phyloP scores from a whole-genome alignment of 257 asterid species.

The Thymus quinquecostatus region DNA sequence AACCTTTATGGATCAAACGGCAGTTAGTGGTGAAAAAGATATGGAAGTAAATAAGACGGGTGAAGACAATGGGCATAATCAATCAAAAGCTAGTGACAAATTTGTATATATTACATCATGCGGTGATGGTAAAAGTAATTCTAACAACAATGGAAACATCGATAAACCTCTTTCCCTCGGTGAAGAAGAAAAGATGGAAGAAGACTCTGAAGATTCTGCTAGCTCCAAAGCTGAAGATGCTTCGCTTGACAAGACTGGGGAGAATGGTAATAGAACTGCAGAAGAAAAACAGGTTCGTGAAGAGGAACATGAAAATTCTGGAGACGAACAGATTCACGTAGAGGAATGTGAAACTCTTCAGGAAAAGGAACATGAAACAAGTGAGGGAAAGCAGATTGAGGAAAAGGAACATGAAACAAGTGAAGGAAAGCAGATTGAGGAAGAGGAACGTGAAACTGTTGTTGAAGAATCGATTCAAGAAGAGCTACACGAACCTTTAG shows the following conservation, averaged over 20 bases:
- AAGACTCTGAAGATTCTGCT: constrained; percentile 32
- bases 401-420: not conserved
- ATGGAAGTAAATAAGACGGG: constrained; percentile 31
- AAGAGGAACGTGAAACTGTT: constrained; percentile 28
- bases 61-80: constrained; percentile 29
- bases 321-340: not conserved
- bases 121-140: constrained; percentile 9
- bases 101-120: constrained; percentile 18
- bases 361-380: constrained; percentile 5
- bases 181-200: constrained; percentile 34
- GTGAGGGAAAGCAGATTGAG: constrained; percentile 18
- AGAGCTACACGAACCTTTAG: constrained; percentile 21
- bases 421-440: constrained; percentile 23
- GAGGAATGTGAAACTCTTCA: not conserved
- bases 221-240: constrained; percentile 30
- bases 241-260: constrained; percentile 25
- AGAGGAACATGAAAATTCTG: constrained; percentile 27
- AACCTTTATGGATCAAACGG: constrained; percentile 48
- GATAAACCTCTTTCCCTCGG: constrained; percentile 26
- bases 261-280: constrained; percentile 1
- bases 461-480: constrained; percentile 30
- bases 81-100: constrained; percentile 20
- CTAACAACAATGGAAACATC: constrained; percentile 19
- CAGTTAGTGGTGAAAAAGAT: constrained; percentile 33
- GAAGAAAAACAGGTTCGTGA: constrained; percentile 30